Conservation (phyloP, 176 grass and related monocot species). For the Zizania latifolia region DNA sequence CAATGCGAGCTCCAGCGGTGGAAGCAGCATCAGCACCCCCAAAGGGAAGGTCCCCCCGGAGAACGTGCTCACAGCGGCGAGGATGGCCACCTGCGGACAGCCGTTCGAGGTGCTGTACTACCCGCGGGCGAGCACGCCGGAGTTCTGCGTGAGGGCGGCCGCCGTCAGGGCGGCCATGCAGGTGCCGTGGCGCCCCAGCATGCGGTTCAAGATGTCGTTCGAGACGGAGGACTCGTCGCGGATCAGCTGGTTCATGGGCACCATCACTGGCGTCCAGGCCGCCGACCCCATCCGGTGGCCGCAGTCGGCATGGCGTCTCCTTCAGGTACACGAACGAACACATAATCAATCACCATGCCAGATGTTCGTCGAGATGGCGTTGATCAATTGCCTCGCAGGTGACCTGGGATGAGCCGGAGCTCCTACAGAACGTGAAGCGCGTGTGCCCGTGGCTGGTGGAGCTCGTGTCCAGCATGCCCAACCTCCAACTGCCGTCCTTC, state of each 20-base stretch:
- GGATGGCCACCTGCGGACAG: slow-evolving; percentile 48
- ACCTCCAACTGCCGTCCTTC: slow-evolving; percentile 56
- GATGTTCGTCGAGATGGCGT: background rate
- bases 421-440: slow-evolving; percentile 77
- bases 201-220: slow-evolving; percentile 97
- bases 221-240: slow-evolving; percentile 89
- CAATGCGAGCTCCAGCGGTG: slow-evolving; percentile 17
- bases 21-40: background rate
- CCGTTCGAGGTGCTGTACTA: slow-evolving; percentile 78
- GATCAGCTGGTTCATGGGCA: slow-evolving; percentile 99
- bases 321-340: slow-evolving; percentile 71
- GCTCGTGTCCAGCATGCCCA: slow-evolving; percentile 68
- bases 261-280: slow-evolving; percentile 48
- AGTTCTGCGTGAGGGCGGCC: slow-evolving; percentile 54
- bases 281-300: slow-evolving; percentile 60
- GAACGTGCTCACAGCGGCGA: slow-evolving; percentile 51
- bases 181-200: slow-evolving; percentile 56
- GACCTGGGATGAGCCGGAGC: slow-evolving; percentile 87
- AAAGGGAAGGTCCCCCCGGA: slow-evolving; percentile 48
- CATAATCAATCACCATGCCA: too few relatives aligned
- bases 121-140: slow-evolving; percentile 63
- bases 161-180: slow-evolving; percentile 50
- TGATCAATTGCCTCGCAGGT: slow-evolving; percentile 48
- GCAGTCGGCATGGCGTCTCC: slow-evolving; percentile 70
- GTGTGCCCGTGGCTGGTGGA: slow-evolving; percentile 89